Base-by-base conservation (phyloP, 805 yeast genomes). In the Kuraishia hungarica region DNA sequence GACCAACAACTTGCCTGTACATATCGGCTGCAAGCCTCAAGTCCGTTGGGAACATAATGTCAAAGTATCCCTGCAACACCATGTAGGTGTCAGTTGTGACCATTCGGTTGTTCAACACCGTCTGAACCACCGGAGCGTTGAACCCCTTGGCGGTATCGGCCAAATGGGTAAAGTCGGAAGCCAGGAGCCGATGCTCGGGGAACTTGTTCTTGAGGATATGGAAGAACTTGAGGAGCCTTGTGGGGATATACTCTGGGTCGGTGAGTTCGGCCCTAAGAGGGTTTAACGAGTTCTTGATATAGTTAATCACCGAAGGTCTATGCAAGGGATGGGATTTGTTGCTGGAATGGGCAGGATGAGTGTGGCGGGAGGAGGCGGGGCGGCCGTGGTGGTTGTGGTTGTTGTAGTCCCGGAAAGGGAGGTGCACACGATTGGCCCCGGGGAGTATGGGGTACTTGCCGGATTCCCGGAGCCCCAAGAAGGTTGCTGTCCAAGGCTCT, bases 1-100 rank as follows among this genome's bases (percentile, higher is more conserved):
- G 85, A 0, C 90, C 90, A 21, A 84, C 79, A 17, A 87, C 79
- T 58, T 79, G 79, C 19, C 74, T 72, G 64, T 89, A 90, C 57
- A 89, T 58, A 52, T 83, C 86, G 48, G 80, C 74, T 2, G 83
- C 81, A 8, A 83, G 71, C 7, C 71, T 69, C 67, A 89, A 90
- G 63, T 89, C 87, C 0, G 96, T 89, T 10, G 96, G 89, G 64
- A 89, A 89, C 86, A 88, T 82, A 53, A 89, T 89, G 67, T 89
- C 96, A 65, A 88, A 89, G 63, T 78, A 86, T 0, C 96, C 97
- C 65, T 88, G 96, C 47, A 85, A 78, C n/a, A 81, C 86, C 92
- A 89, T 84, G 66, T 83, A 89, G 0, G 92, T 83, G 46, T 83
- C 76, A 0, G 85, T 80, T 21, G 87, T 83, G 3, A 88, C 78